Evolutionary conservation across 2,329 filamentous ascomycete species (phyloP).

Genomic region (Keithomyces neogunnii): DNA sequence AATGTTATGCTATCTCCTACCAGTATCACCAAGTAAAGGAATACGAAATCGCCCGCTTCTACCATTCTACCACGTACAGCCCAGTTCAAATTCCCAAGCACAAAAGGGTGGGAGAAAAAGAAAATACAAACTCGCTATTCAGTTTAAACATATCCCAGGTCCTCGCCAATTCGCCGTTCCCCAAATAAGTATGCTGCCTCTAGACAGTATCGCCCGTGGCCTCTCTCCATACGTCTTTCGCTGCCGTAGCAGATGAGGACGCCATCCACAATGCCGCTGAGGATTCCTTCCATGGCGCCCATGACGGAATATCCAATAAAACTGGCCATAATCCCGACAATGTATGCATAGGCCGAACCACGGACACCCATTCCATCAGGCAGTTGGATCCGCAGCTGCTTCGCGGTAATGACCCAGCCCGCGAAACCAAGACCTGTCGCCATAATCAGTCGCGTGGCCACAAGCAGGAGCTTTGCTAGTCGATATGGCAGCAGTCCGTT

Average conservation of each 20-base stretch:
- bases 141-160: constrained; percentile 8
- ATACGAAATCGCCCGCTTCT: background rate
- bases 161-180: constrained; percentile 33
- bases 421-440: constrained; percentile 83
- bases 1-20: background rate
- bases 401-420: constrained; percentile 91
- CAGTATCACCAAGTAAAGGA: background rate
- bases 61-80: background rate
- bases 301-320: constrained; percentile 93
- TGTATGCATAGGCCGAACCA: constrained; percentile 88
- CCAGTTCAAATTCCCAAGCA: background rate
- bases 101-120: background rate
- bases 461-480: constrained; percentile 82
- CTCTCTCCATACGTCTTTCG: constrained; percentile 62
- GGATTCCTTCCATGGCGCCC: constrained; percentile 80
- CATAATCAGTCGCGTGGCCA: constrained; percentile 87
- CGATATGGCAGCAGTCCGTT: constrained; percentile 72
- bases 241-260: constrained; percentile 92
- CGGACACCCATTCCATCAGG: constrained; percentile 47
- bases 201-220: constrained; percentile 73
- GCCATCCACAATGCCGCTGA: constrained; percentile 81
- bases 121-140: background rate
- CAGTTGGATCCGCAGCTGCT: constrained; percentile 57
- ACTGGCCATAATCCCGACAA: constrained; percentile 84
- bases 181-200: constrained; percentile 88